Evolutionary conservation across 2,329 filamentous ascomycete genomes (phyloP).

Genomic region (Tetracladium maxilliforme): DNA sequence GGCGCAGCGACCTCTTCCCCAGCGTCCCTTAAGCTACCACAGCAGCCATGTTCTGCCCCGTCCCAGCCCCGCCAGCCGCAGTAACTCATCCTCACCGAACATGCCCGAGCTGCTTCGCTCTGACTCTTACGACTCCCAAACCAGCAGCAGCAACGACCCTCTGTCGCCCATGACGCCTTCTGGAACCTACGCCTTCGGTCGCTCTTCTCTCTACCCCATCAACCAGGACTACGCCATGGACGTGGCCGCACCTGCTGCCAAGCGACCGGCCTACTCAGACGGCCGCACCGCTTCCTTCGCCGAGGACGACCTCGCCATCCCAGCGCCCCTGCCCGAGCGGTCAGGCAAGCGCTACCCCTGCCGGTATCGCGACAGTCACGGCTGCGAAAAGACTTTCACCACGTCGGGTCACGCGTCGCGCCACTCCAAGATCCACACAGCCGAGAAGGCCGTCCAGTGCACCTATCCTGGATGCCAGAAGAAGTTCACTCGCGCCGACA

Average conservation of each 20-base stretch:
- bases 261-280: slow-evolving; percentile 15
- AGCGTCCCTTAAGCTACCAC: slow-evolving; percentile 19
- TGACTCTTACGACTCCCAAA: slow-evolving; percentile 45
- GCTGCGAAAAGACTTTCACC: slow-evolving; percentile 68
- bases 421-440: slow-evolving; percentile 73
- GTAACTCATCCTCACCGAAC: slow-evolving; percentile 21
- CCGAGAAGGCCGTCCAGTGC: slow-evolving; percentile 61
- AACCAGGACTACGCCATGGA: not conserved
- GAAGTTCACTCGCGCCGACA: slow-evolving; percentile 70
- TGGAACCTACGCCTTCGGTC: slow-evolving; percentile 23
- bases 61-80: slow-evolving; percentile 13
- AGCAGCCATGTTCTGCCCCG: not conserved
- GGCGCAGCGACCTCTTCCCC: not conserved
- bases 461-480: slow-evolving; percentile 58
- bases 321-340: slow-evolving; percentile 26
- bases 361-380: slow-evolving; percentile 54
- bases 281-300: slow-evolving; percentile 32
- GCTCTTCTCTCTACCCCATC: slow-evolving; percentile 11
- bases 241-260: slow-evolving; percentile 12
- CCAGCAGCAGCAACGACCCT: slow-evolving; percentile 37
- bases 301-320: slow-evolving; percentile 30
- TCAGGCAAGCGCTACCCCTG: slow-evolving; percentile 58
- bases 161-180: slow-evolving; percentile 40
- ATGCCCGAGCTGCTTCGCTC: slow-evolving; percentile 40
- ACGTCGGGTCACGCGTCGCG: slow-evolving; percentile 76